Evolutionary conservation across 805 yeast species (phyloP).

Genomic region (Candida taoyuanica): DNA sequence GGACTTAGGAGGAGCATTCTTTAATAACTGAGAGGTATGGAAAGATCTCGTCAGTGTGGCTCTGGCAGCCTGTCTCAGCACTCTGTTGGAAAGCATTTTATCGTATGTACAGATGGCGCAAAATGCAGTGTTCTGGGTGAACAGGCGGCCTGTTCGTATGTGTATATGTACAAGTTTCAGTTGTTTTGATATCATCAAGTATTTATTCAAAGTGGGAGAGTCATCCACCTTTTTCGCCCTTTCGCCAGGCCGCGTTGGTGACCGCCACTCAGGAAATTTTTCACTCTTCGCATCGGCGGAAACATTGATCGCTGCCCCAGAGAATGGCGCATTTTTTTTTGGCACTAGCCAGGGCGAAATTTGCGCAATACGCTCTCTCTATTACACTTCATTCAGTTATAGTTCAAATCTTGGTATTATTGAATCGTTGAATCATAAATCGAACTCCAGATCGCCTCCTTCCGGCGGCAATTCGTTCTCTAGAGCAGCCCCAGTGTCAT

Average conservation of each 20-base stretch:
- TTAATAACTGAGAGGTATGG: constrained; percentile 16
- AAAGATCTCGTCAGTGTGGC: constrained; percentile 20
- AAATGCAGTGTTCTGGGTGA: no score
- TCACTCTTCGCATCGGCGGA: background rate
- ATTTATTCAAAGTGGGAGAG: no score
- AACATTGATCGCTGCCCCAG: constrained; percentile 2
- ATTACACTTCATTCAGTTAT: no score
- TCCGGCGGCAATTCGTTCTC: background rate
- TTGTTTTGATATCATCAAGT: background rate
- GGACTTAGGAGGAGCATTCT: constrained; percentile 44
- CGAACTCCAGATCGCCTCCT: background rate
- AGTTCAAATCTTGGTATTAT: no score
- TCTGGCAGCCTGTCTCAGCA: constrained; percentile 3
- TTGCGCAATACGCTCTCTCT: no score
- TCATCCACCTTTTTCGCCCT: background rate
- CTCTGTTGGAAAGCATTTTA: constrained; percentile 8
- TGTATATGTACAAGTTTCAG: constrained; percentile 2
- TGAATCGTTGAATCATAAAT: background rate
- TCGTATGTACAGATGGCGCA: constrained; percentile 2
- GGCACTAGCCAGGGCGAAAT: background rate
- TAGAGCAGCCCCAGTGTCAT: background rate
- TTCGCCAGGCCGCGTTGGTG: background rate
- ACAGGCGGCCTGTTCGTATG: no score
- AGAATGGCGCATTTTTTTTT: constrained; percentile 1
- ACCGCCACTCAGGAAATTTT: constrained; percentile 4